Percentiles rank a stretch among this genome's conserved stretches.
These are phyloP conservation scores for Allium sativum DNA, from an alignment of 106 monocot species.

Conservation along the genomic window DNA sequence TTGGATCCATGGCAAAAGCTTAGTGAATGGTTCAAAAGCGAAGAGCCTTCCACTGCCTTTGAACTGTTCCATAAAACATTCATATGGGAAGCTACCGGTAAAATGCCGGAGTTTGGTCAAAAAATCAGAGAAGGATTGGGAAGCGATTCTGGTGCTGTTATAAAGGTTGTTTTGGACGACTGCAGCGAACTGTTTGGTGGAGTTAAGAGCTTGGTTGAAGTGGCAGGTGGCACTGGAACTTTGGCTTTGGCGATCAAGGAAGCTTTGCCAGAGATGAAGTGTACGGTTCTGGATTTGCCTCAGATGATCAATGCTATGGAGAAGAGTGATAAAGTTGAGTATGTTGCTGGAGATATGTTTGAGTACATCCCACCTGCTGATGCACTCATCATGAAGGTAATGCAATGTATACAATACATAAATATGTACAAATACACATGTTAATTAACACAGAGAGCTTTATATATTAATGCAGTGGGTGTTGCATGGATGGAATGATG, in stretches of 20 bases:
- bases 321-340: constrained; percentile 7
- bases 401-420: not conserved
- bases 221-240: constrained; percentile 13
- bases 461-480: constrained; percentile 9
- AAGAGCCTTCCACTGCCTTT: constrained; percentile 3
- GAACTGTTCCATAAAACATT: constrained; percentile 1
- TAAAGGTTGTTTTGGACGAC: not conserved
- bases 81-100: constrained; percentile 1
- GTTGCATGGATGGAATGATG: constrained; percentile 15
- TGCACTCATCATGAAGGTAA: constrained; percentile 27
- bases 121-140: constrained; percentile 7
- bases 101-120: not conserved
- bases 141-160: constrained; percentile 10
- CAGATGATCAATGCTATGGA: constrained; percentile 9
- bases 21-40: constrained; percentile 1
- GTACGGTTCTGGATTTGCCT: constrained; percentile 21
- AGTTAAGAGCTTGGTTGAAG: constrained; percentile 13
- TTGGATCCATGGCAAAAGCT: constrained; percentile 6
- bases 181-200: not conserved
- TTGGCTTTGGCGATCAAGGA: constrained; percentile 5
- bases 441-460: not conserved
- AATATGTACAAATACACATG: not conserved
- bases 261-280: constrained; percentile 11
- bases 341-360: constrained; percentile 31
- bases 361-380: constrained; percentile 17